Evolutionary conservation across 2,329 filamentous ascomycete species (phyloP).

Genomic region (Fusarium equiseti): DNA sequence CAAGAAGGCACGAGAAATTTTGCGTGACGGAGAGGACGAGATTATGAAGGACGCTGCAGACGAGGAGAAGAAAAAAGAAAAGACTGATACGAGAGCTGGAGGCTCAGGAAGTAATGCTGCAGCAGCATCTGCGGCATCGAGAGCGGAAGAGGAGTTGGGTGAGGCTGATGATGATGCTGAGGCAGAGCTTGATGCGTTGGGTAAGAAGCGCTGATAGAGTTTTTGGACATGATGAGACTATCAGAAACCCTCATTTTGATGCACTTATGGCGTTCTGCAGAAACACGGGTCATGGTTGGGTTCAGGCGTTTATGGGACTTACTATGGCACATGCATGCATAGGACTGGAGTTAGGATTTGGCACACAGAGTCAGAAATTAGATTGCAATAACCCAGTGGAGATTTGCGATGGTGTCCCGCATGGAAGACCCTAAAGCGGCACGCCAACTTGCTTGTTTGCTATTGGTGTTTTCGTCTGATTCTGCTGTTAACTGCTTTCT

Average conservation of each 20-base stretch:
- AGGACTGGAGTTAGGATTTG: slow-evolving; percentile 25
- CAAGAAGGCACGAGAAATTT: slow-evolving; percentile 82
- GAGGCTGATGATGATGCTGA: slow-evolving; percentile 65
- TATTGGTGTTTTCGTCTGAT: not conserved
- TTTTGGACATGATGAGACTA: not conserved
- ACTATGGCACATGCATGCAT: not conserved
- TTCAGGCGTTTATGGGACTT: slow-evolving; percentile 24
- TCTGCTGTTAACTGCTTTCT: not conserved
- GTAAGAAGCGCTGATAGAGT: slow-evolving; percentile 52
- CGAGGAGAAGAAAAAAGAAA: slow-evolving; percentile 56
- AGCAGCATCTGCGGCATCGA: slow-evolving; percentile 29
- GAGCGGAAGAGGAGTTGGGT: slow-evolving; percentile 63
- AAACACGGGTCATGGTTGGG: slow-evolving; percentile 4
- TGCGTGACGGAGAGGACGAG: slow-evolving; percentile 74
- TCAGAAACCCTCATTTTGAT: not conserved
- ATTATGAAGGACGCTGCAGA: slow-evolving; percentile 66
- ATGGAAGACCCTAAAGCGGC: not conserved
- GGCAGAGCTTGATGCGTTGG: slow-evolving; percentile 56
- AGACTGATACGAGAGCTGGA: slow-evolving; percentile 42
- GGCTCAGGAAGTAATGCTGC: slow-evolving; percentile 50
- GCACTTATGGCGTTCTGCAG: slow-evolving; percentile 10
- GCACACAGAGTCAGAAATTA: slow-evolving; percentile 11
- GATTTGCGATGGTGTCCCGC: not conserved
- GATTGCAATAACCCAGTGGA: not conserved
- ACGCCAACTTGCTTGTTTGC: not conserved